phyloP scores from a whole-genome alignment of 805 yeast species.

The Candida anglica region DNA sequence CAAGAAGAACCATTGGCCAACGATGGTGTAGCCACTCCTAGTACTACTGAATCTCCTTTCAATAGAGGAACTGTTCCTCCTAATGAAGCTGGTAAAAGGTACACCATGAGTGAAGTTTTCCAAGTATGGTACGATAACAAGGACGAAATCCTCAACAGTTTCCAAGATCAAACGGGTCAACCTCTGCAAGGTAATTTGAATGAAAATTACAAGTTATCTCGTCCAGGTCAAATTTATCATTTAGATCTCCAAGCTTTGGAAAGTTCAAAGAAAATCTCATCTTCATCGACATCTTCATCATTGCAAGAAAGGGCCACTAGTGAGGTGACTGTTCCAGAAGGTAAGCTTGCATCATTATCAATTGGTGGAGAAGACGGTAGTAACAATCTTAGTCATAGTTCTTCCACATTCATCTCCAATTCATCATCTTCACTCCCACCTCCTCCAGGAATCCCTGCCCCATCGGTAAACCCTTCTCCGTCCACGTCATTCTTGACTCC shows the following conservation, averaged over 20 bases:
- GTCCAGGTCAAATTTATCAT: conserved; percentile 34
- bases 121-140: conserved; percentile 43
- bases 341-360: background rate
- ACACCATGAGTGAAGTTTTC: conserved; percentile 51
- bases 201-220: conserved; percentile 27
- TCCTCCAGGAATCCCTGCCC: conserved; percentile 15
- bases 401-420: conserved; percentile 2
- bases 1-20: background rate
- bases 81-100: conserved; percentile 39
- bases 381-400: background rate
- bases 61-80: conserved; percentile 22
- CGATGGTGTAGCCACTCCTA: background rate
- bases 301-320: no score
- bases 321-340: conserved; percentile 4
- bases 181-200: no score
- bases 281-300: no score
- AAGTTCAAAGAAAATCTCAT: no score
- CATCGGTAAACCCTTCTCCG: background rate
- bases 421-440: conserved; percentile 5
- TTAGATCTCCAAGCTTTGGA: conserved; percentile 21
- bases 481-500: conserved; percentile 25
- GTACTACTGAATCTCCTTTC: conserved; percentile 1
- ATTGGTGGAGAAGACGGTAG: background rate
- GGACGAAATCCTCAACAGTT: conserved; percentile 15
- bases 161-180: background rate